Percentiles rank a stretch among this genome's conserved stretches.
phyloP scores from a whole-genome alignment of 306 rosid species.

The Casuarina glauca region DNA sequence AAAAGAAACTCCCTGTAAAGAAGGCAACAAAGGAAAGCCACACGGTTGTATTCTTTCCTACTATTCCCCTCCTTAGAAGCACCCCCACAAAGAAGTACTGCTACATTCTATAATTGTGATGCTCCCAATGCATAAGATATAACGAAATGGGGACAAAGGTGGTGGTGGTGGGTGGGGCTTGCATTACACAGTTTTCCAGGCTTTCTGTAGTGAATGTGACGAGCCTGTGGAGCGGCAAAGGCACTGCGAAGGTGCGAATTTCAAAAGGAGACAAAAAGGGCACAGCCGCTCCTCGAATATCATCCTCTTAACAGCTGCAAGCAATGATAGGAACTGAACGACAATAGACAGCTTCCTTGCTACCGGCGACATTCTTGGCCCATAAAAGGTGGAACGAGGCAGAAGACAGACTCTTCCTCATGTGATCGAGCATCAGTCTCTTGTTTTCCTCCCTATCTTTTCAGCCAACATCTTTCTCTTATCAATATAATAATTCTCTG shows the following conservation, averaged over 20 bases:
- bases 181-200: neutral
- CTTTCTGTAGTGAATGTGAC: neutral
- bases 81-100: slow-evolving; percentile 10
- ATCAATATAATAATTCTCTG: no score
- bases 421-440: neutral
- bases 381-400: slow-evolving; percentile 26
- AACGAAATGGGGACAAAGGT: slow-evolving; percentile 25
- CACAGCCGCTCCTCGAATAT: slow-evolving; percentile 21
- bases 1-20: neutral
- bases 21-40: neutral
- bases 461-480: no score
- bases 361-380: slow-evolving; percentile 44
- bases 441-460: no score
- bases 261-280: slow-evolving; percentile 33
- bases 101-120: slow-evolving; percentile 11
- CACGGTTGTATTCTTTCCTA: neutral
- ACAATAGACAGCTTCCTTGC: slow-evolving; percentile 33
- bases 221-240: slow-evolving; percentile 12
- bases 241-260: slow-evolving; percentile 26
- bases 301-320: neutral
- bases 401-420: neutral
- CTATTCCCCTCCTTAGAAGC: slow-evolving; percentile 3
- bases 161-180: slow-evolving; percentile 26
- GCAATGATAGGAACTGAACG: neutral
- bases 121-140: slow-evolving; percentile 15